Evolutionary conservation across 306 rosid species (phyloP).

Genomic region (Cucurbita argyrosperma): DNA sequence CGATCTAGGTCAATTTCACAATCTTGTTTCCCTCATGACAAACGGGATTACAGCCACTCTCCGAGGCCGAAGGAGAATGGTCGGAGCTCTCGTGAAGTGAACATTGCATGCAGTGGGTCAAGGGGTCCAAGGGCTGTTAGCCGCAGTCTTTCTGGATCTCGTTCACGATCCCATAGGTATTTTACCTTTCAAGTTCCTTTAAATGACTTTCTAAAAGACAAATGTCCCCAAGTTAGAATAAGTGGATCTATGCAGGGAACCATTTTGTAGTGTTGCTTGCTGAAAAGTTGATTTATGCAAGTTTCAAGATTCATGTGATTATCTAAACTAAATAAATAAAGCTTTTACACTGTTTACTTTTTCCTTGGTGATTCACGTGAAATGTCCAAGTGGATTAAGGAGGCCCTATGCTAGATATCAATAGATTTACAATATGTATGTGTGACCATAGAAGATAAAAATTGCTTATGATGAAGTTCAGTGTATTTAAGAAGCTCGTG

Average conservation of each 20-base stretch:
- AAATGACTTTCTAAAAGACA: background rate
- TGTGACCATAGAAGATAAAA: background rate
- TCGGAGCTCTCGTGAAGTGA: conserved; percentile 29
- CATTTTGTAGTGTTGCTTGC: background rate
- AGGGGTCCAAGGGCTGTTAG: conserved; percentile 36
- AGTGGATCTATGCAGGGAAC: background rate
- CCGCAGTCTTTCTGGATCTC: conserved; percentile 44
- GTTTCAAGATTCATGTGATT: background rate
- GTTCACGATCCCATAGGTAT: conserved; percentile 58
- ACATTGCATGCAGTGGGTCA: conserved; percentile 32
- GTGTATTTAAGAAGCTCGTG: too few relatives aligned
- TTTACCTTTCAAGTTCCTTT: background rate
- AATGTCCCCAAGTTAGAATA: background rate
- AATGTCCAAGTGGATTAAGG: background rate
- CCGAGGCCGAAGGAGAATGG: conserved; percentile 48
- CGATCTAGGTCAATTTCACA: conserved; percentile 63
- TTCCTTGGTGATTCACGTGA: background rate
- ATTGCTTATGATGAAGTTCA: too few relatives aligned
- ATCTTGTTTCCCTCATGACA: conserved; percentile 42
- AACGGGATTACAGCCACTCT: conserved; percentile 34
- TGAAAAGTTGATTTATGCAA: background rate
- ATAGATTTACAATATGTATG: background rate
- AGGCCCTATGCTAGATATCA: background rate
- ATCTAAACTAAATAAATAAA: background rate
- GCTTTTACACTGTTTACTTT: background rate